These are phyloP conservation scores for Borovskyia barvae DNA, from an alignment of 208 protist genomes.

Conservation along the genomic window DNA sequence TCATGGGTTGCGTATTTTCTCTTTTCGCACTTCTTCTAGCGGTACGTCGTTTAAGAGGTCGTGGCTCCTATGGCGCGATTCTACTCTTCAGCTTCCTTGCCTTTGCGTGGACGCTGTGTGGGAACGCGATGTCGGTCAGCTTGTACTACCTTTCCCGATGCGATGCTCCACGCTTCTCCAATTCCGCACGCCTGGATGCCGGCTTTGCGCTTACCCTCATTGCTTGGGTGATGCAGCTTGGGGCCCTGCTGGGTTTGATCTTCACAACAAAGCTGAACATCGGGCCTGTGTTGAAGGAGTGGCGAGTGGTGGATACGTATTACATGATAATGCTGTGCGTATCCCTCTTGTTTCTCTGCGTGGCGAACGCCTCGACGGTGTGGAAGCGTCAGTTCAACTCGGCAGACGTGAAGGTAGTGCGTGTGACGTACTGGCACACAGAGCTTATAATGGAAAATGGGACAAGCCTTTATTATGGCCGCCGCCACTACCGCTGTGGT, in stretches of 20 bases:
- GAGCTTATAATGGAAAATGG: conserved; percentile 45
- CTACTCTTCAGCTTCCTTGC: conserved; percentile 49
- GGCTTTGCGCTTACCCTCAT: conserved; percentile 57
- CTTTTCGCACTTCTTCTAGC: conserved; percentile 35
- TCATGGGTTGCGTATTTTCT: conserved; percentile 38
- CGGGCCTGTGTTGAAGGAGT: conserved; percentile 34
- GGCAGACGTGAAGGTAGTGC: conserved; percentile 35
- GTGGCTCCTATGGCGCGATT: conserved; percentile 43
- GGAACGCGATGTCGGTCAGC: conserved; percentile 56
- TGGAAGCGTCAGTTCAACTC: conserved; percentile 55
- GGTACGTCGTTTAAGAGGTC: conserved; percentile 26
- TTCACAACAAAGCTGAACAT: conserved; percentile 51
- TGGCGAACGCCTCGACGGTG: conserved; percentile 44
- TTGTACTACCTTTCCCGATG: conserved; percentile 42
- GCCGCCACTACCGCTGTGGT: conserved; percentile 44
- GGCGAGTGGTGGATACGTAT: conserved; percentile 57
- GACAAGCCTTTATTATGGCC: conserved; percentile 40
- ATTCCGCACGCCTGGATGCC: conserved; percentile 37
- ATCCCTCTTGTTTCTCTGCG: conserved; percentile 30
- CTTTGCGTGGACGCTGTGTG: conserved; percentile 47
- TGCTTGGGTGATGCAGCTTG: conserved; percentile 49
- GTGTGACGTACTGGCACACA: conserved; percentile 68
- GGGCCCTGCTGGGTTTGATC: conserved; percentile 32
- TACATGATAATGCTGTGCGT: conserved; percentile 38
- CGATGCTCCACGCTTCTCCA: conserved; percentile 29